Conservation (phyloP, 108 stramenopile species). For the Nitzschia sp. region DNA sequence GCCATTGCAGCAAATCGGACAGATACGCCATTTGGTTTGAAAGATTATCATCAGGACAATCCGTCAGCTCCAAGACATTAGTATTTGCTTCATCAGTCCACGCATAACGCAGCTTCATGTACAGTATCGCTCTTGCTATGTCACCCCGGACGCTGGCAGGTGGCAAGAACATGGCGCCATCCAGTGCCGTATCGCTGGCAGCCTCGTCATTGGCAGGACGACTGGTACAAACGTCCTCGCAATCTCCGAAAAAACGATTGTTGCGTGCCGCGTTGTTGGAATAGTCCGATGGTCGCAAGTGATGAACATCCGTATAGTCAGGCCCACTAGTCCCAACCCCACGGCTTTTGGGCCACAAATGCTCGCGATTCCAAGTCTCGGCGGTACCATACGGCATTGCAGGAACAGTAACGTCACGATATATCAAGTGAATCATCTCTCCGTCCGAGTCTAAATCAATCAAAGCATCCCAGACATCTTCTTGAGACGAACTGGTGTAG, state of each 20-base stretch:
- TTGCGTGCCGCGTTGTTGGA: conserved; percentile 63
- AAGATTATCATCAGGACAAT: conserved; percentile 10
- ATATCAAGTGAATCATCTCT: conserved; percentile 39
- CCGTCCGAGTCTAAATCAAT: conserved; percentile 49
- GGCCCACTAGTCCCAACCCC: conserved; percentile 50
- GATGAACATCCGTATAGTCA: conserved; percentile 72
- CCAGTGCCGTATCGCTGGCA: conserved; percentile 38
- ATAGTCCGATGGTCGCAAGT: conserved; percentile 65
- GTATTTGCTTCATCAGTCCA: conserved; percentile 27
- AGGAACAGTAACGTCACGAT: conserved; percentile 34
- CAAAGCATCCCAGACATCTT: conserved; percentile 72
- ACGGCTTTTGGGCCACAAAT: conserved; percentile 63
- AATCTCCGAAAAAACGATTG: conserved; percentile 56
- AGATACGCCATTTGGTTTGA: conserved; percentile 48
- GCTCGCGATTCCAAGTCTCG: conserved; percentile 81
- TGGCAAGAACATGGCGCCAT: conserved; percentile 45
- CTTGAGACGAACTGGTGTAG: conserved; percentile 41
- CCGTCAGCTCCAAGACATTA: conserved; percentile 35
- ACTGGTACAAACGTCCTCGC: conserved; percentile 22
- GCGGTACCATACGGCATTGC: conserved; percentile 35
- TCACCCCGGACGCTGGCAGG: conserved; percentile 66
- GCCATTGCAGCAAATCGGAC: conserved; percentile 67
- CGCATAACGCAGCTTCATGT: conserved; percentile 75
- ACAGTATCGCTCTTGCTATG: conserved; percentile 75
- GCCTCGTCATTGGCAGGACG: conserved; percentile 26